Percentiles rank a stretch among this genome's conserved stretches.
Conservation (phyloP, 805 yeast species). For the Candida anglica region DNA sequence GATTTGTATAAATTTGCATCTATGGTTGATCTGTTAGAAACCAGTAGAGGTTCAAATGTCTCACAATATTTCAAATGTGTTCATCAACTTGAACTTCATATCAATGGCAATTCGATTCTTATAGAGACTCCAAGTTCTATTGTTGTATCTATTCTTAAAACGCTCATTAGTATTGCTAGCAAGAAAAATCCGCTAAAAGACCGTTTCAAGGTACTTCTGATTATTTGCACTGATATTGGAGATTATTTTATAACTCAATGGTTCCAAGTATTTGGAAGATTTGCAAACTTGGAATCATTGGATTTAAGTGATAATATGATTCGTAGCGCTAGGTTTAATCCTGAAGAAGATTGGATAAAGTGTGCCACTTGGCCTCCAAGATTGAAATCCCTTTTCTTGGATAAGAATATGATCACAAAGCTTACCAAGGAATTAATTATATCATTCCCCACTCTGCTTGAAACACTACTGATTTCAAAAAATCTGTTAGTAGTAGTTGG, state of each 20-base stretch:
- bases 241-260: constrained; percentile 25
- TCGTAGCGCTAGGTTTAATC: constrained; percentile 1
- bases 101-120: constrained; percentile 23
- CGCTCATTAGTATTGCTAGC: constrained; percentile 18
- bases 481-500: constrained; percentile 13
- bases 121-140: constrained; percentile 30
- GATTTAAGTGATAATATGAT: constrained; percentile 23
- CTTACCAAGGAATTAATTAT: constrained; percentile 15
- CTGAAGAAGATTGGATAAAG: background rate
- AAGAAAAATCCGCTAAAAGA: constrained; percentile 10
- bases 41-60: constrained; percentile 4
- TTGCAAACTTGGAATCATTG: constrained; percentile 15
- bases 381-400: constrained; percentile 19
- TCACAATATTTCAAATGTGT: constrained; percentile 2
- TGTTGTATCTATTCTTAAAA: constrained; percentile 23
- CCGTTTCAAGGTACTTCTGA: constrained; percentile 17
- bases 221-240: constrained; percentile 33
- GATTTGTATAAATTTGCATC: constrained; percentile 16
- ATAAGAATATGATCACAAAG: constrained; percentile 18
- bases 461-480: constrained; percentile 17
- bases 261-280: constrained; percentile 24
- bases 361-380: constrained; percentile 20
- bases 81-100: constrained; percentile 16
- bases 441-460: constrained; percentile 24
- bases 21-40: constrained; percentile 11